phyloP scores from a whole-genome alignment of 352 stramenopile species.

The Pythium insidiosum region DNA sequence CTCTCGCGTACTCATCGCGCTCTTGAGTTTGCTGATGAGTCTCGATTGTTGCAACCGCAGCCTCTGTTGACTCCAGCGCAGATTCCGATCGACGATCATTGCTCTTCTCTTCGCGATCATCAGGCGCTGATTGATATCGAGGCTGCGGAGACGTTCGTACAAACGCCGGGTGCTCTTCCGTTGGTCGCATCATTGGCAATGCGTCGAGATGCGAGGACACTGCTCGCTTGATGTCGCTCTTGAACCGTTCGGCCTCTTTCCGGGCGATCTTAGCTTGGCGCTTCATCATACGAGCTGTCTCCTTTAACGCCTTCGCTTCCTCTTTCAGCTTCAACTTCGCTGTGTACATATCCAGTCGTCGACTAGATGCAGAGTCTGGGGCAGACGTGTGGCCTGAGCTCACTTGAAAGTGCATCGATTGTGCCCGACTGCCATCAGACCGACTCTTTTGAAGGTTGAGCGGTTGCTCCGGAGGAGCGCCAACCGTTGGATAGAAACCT shows the following conservation, averaged over 20 bases:
- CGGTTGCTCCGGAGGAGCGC: neutral
- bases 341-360: constrained; percentile 10
- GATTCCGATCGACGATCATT: too few relatives aligned
- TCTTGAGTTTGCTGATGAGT: constrained; percentile 2
- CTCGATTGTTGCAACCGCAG: constrained; percentile 8
- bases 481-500: neutral
- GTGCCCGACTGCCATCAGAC: neutral
- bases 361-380: too few relatives aligned
- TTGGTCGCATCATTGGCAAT: too few relatives aligned
- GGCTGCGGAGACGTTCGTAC: too few relatives aligned
- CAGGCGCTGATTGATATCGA: too few relatives aligned
- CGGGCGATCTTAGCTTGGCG: constrained; percentile 13
- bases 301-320: constrained; percentile 13
- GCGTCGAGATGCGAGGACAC: too few relatives aligned
- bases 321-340: constrained; percentile 15
- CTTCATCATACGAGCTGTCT: constrained; percentile 9
- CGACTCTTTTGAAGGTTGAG: neutral
- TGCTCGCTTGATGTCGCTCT: too few relatives aligned
- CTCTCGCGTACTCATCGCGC: constrained; percentile 8
- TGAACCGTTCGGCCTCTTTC: too few relatives aligned
- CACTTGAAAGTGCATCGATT: neutral
- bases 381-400: too few relatives aligned
- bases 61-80: too few relatives aligned
- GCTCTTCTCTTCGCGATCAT: too few relatives aligned
- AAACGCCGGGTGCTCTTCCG: too few relatives aligned